A percentile compares a stretch with the other conserved stretches of the same genome.
phyloP scores from a whole-genome alignment of 148 eudicot genomes.

The Limonium bicolor region DNA sequence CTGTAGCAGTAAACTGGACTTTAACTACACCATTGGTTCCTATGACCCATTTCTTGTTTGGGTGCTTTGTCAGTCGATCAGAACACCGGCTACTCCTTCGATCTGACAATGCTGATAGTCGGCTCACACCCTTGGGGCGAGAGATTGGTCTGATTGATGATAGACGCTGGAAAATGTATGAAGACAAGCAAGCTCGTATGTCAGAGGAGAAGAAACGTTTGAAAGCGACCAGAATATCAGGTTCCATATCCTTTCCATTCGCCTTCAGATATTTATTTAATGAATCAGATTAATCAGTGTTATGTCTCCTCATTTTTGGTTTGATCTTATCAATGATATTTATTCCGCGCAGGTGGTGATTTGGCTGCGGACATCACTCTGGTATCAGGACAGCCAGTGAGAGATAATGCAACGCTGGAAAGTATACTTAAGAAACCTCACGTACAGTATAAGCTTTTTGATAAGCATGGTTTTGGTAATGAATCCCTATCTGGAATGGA shows the following conservation, averaged over 20 bases:
- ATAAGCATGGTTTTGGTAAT: constrained; percentile 85
- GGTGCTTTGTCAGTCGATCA: constrained; percentile 80
- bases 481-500: constrained; percentile 52
- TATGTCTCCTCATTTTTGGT: too few species aligned
- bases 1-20: too few species aligned
- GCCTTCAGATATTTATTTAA: background rate
- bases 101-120: constrained; percentile 96
- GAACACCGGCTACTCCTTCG: constrained; percentile 88
- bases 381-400: constrained; percentile 75
- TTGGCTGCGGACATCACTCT: constrained; percentile 49
- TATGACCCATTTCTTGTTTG: constrained; percentile 3
- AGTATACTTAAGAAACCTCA: constrained; percentile 92
- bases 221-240: constrained; percentile 57
- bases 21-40: too few species aligned
- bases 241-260: constrained; percentile 18
- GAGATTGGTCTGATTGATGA: constrained; percentile 93
- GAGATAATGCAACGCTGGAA: constrained; percentile 58
- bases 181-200: constrained; percentile 75
- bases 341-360: constrained; percentile 53
- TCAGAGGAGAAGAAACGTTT: constrained; percentile 78
- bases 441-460: constrained; percentile 64
- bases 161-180: constrained; percentile 75
- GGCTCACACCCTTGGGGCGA: constrained; percentile 90
- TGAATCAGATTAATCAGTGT: too few species aligned
- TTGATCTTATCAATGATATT: too few species aligned